Percentiles rank a stretch among this genome's conserved stretches.
Conservation (phyloP, 2,329 filamentous ascomycete species). For the Chalara sp. region DNA sequence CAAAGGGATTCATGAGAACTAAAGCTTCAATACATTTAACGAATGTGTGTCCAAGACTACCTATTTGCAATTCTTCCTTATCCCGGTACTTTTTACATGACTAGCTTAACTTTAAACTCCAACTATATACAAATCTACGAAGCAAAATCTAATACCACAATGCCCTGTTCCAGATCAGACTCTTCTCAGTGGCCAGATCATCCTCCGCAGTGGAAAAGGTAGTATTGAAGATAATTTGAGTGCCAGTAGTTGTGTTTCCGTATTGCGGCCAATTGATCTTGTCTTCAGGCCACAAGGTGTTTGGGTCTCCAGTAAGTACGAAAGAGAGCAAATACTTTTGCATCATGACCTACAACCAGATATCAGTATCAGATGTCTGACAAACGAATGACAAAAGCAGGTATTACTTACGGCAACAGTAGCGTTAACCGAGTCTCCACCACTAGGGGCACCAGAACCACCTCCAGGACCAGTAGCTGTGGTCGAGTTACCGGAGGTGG, state of each 20-base stretch:
- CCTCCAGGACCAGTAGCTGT: conserved; percentile 5
- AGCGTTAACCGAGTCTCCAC: conserved; percentile 19
- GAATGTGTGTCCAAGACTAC: too few relatives aligned
- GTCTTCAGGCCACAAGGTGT: conserved; percentile 25
- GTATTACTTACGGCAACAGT: conserved; percentile 13
- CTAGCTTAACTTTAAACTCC: too few relatives aligned
- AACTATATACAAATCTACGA: too few relatives aligned
- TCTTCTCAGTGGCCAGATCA: conserved; percentile 27
- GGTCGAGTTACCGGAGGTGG: conserved; percentile 9
- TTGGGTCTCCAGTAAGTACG: conserved; percentile 26
- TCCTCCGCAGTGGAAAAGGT: conserved; percentile 26
- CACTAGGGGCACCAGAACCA: conserved; percentile 15
- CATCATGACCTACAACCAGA: conserved; percentile 18
- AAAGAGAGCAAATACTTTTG: conserved; percentile 33
- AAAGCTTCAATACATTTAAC: too few relatives aligned
- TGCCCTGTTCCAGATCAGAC: conserved; percentile 28
- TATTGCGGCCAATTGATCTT: conserved; percentile 30
- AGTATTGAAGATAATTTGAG: conserved; percentile 27
- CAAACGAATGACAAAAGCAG: background rate
- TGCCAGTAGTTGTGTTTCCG: conserved; percentile 17
- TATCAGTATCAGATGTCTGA: background rate
- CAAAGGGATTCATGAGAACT: too few relatives aligned
- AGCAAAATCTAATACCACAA: conserved; percentile 26
- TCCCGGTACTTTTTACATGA: too few relatives aligned
- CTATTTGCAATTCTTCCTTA: too few relatives aligned